phyloP scores from a whole-genome alignment of 1,284 basidiomycete species.

The Ganoderma sp. region DNA sequence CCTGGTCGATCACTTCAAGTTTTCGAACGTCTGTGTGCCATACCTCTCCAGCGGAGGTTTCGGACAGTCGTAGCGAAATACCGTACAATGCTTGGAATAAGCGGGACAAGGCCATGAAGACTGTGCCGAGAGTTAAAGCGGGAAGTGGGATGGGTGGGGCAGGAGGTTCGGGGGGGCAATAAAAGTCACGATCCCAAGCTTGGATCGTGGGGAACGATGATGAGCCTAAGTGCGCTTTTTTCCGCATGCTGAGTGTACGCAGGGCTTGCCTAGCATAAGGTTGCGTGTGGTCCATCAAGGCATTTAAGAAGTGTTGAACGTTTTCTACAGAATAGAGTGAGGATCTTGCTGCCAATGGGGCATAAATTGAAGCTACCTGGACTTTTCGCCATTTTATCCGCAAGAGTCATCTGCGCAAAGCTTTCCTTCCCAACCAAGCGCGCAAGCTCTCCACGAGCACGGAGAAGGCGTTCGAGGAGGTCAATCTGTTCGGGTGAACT shows the following conservation, averaged over 20 bases:
- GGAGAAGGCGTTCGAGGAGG: slow-evolving; percentile 78
- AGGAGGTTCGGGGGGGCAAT: slow-evolving; percentile 78
- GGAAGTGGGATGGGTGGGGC: slow-evolving; percentile 74
- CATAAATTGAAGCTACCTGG: slow-evolving; percentile 58
- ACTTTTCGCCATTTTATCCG: slow-evolving; percentile 94
- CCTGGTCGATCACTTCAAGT: slow-evolving; percentile 91
- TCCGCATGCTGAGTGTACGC: slow-evolving; percentile 71
- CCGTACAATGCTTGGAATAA: slow-evolving; percentile 90
- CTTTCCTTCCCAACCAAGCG: slow-evolving; percentile 81
- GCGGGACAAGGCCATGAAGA: slow-evolving; percentile 86
- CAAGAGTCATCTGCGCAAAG: slow-evolving; percentile 83
- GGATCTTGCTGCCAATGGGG: too few species aligned
- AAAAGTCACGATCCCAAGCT: slow-evolving; percentile 94
- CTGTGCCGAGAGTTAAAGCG: slow-evolving; percentile 80
- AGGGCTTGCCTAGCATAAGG: slow-evolving; percentile 79
- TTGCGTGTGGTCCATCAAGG: slow-evolving; percentile 77
- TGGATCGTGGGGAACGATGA: slow-evolving; percentile 70
- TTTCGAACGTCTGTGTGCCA: slow-evolving; percentile 93
- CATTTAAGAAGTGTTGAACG: slow-evolving; percentile 82
- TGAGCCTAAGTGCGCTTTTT: slow-evolving; percentile 69
- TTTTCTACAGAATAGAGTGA: slow-evolving; percentile 61
- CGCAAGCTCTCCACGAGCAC: slow-evolving; percentile 80
- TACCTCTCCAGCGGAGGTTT: slow-evolving; percentile 76
- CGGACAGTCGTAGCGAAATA: slow-evolving; percentile 76
- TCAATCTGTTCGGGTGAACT: slow-evolving; percentile 74